Conservation (phyloP, 345 rosid species). For the Gossypium longicalyx region DNA sequence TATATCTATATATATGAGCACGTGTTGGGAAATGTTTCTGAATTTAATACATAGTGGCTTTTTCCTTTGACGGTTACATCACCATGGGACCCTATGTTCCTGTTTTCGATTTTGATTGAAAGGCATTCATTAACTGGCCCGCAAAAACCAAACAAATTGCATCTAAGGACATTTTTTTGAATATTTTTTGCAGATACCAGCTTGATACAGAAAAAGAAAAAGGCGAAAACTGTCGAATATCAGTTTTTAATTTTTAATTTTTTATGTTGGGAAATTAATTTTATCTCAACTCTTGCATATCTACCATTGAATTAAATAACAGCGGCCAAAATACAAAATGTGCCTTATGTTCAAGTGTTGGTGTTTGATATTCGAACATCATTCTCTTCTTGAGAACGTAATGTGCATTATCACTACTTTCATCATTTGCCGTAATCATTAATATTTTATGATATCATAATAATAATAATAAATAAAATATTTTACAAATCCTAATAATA, state of each 20-base stretch:
- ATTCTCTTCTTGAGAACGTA: no score
- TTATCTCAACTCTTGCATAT: background rate
- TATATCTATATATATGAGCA: background rate
- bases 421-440: fast-evolving
- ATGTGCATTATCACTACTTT: no score
- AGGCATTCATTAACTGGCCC: background rate
- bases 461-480: no score
- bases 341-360: no score
- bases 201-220: background rate
- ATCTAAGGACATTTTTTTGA: background rate
- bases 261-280: background rate
- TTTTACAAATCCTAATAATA: no score
- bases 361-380: no score
- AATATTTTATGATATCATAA: no score
- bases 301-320: no score
- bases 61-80: background rate
- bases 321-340: no score
- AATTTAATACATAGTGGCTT: background rate
- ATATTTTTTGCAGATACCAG: background rate
- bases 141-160: no score
- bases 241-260: background rate
- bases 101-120: background rate
- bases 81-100: conserved; percentile 1
- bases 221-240: background rate
- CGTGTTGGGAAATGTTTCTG: background rate